A percentile compares a stretch with the other conserved stretches of the same genome.
phyloP scores from a whole-genome alignment of 2,329 filamentous ascomycete genomes.

The Aspergillus uvarum region DNA sequence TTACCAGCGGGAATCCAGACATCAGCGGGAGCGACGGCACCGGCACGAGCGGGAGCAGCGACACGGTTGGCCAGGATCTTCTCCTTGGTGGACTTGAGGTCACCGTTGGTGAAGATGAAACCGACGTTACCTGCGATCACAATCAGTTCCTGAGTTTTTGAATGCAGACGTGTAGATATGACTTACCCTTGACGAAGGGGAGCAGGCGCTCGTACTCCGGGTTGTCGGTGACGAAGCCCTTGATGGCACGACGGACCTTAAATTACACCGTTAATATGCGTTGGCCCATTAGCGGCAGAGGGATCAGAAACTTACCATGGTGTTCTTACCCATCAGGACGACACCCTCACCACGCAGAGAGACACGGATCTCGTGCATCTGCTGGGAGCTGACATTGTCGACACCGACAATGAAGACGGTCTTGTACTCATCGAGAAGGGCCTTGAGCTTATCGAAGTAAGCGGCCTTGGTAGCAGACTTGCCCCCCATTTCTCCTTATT shows the following conservation, averaged over 20 bases:
- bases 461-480: conserved; percentile 88
- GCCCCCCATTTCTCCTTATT: conserved; percentile 98
- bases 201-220: conserved; percentile 98
- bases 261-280: conserved; percentile 10
- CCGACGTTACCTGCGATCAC: conserved; percentile 75
- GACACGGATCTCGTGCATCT: conserved; percentile 99
- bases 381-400: conserved; percentile 99
- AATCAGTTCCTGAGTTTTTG: conserved; percentile 7
- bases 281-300: neutral
- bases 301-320: conserved; percentile 69
- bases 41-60: conserved; percentile 94
- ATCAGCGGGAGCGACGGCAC: conserved; percentile 89
- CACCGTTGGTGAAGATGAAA: conserved; percentile 98
- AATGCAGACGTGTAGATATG: neutral
- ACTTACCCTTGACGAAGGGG: conserved; percentile 78
- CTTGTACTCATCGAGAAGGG: conserved; percentile 91
- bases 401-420: conserved; percentile 96
- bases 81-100: conserved; percentile 88
- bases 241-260: conserved; percentile 91
- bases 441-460: conserved; percentile 99
- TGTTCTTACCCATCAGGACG: conserved; percentile 99
- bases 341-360: conserved; percentile 87
- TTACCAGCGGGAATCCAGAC: conserved; percentile 97
- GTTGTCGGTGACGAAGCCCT: conserved; percentile 84
- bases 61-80: conserved; percentile 97